Conservation (phyloP, 2,329 filamentous ascomycete species). For the Apiospora kogelbergensis region DNA sequence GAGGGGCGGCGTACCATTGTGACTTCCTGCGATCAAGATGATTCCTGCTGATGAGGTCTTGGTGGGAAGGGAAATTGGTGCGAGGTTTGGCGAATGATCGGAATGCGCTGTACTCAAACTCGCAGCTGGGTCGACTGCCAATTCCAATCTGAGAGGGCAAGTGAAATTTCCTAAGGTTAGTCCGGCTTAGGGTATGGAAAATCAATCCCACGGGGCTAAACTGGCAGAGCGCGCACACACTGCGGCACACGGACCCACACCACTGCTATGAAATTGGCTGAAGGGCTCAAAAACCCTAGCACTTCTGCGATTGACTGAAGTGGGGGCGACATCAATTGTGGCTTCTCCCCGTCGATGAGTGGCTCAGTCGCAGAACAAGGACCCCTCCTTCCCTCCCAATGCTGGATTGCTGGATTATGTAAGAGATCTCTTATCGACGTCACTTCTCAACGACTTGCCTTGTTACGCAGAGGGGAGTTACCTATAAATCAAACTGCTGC, state of each 20-base stretch:
- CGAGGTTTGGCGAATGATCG: constrained; percentile 3
- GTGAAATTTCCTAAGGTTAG: constrained; percentile 7
- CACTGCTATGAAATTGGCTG: constrained; percentile 31
- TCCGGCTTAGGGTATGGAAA: constrained; percentile 8
- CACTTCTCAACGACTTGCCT: too few species aligned
- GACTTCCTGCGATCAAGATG: constrained; percentile 51
- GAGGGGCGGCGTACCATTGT: constrained; percentile 34
- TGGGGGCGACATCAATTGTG: background rate
- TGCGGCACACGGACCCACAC: background rate
- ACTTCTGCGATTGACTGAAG: background rate
- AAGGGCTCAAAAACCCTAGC: constrained; percentile 46
- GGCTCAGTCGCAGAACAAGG: background rate
- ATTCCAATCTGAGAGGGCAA: constrained; percentile 7
- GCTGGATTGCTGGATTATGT: background rate
- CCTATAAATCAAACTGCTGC: too few species aligned
- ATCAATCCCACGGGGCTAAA: constrained; percentile 8
- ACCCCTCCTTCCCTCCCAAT: background rate
- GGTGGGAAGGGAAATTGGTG: constrained; percentile 6
- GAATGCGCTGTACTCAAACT: constrained; percentile 7
- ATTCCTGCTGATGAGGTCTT: constrained; percentile 5
- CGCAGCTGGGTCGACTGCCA: constrained; percentile 6
- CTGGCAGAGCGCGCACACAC: background rate
- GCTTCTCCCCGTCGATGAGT: background rate
- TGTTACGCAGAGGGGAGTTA: too few species aligned
- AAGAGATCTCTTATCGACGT: background rate